Conservation (phyloP, 2,329 filamentous ascomycete species). For the Sphaerulina populicola region DNA sequence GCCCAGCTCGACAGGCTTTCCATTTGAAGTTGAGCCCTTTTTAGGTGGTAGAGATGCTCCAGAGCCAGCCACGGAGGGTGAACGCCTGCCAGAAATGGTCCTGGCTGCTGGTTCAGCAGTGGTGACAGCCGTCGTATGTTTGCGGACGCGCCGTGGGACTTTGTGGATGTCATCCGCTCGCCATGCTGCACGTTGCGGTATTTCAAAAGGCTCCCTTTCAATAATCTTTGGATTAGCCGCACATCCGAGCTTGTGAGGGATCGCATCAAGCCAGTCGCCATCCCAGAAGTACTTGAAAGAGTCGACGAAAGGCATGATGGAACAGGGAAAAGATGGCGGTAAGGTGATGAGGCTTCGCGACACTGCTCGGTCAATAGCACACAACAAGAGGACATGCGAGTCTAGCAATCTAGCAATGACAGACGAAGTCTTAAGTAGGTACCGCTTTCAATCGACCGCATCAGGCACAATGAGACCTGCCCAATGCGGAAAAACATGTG, state of each 20-base stretch:
- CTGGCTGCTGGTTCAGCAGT: background rate
- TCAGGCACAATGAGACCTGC: background rate
- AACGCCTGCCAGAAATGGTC: background rate
- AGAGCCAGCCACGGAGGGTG: background rate
- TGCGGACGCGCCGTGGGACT: background rate
- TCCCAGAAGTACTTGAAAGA: background rate
- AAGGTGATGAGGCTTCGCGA: background rate
- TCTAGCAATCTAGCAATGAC: background rate
- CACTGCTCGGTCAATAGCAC: background rate
- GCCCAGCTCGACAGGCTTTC: background rate
- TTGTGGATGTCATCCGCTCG: too few species aligned
- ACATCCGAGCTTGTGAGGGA: too few species aligned
- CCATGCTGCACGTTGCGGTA: too few species aligned
- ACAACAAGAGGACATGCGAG: background rate
- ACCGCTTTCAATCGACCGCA: background rate
- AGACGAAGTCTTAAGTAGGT: background rate
- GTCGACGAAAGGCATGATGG: background rate
- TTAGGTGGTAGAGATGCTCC: background rate
- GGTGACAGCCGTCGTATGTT: background rate
- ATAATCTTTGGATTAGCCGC: too few species aligned
- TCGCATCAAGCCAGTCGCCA: background rate
- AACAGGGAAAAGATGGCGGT: background rate
- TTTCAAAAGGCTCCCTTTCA: too few species aligned
- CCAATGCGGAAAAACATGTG: background rate
- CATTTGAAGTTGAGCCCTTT: background rate